Evolutionary conservation across 2,329 filamentous ascomycete genomes (phyloP), one percentile per base, ranked within the genome.

Genomic region (Passalora sequoiae): DNA sequence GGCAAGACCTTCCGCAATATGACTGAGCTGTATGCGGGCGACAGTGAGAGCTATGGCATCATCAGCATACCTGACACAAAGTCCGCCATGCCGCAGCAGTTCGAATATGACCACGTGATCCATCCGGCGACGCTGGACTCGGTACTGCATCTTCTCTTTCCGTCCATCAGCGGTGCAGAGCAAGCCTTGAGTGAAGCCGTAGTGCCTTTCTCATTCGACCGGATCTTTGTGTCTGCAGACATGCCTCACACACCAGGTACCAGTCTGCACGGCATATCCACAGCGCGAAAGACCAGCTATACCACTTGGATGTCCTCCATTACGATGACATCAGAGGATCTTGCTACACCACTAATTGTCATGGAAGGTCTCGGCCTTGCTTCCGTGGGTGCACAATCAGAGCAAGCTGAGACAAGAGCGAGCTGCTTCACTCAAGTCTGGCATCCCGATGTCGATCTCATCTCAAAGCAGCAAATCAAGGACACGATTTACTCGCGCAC

Each of bases 61-160:
- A 38, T 53, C 25, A 24, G 20, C 24, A 32, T 53, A 24, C 45
- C 47, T 15, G 44, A 59, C 49, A 79, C 75, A 2, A 70, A 62
- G 50, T 62, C 69, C 2, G 67, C 64, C 32, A 80, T 80, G 76
- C 76, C 76, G 0, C 65, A 64, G 28, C 60, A 68, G 10, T 77
- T 72, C 40, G 76, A 79, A 54, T 78, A 70, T 46, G 64, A 69
- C 3, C 74, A 78, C 20, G 44, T 78, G 4, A 69, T 81, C n/a
- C 77, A 81, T 49, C 77, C 77, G 0, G 69, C 73, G 3, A 78
- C 76, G 0, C 63, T 81, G 22, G 47, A 50, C 37, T 27, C 24
- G 12, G 28, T 50, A 20, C 31, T 44, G 37, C 47, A 50, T 8
- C 37, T 40, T 22, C 33, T 35, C 12, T 29, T 47, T 12, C 28